A percentile compares a stretch with the other conserved stretches of the same genome.
Conservation (phyloP, 2,329 filamentous ascomycete genomes). For the Fusarium sp. region DNA sequence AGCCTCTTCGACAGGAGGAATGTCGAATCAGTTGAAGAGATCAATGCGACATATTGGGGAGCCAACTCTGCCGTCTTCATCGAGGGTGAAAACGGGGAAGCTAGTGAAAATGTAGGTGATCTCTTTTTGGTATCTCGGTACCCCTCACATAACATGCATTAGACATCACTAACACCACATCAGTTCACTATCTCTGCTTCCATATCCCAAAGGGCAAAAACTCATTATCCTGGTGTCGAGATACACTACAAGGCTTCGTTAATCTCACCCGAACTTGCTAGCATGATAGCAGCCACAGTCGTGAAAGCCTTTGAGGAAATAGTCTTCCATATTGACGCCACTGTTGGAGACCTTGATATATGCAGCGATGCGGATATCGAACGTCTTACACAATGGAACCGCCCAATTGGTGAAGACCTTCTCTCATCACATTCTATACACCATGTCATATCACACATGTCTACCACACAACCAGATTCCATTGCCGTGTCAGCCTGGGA, state of each 20-base stretch:
- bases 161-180: neutral
- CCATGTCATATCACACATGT: neutral
- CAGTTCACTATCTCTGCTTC: neutral
- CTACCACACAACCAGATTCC: neutral
- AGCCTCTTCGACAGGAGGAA: neutral
- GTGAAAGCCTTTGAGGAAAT: neutral
- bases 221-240: neutral
- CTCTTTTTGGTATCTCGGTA: no score
- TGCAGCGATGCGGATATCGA: slow-evolving; percentile 7
- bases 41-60: neutral
- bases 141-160: no score
- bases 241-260: neutral
- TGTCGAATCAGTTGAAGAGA: neutral
- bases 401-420: fast-evolving
- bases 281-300: slow-evolving; percentile 3
- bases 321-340: neutral
- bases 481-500: slow-evolving; percentile 12
- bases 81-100: neutral
- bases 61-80: neutral
- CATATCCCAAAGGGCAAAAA: neutral
- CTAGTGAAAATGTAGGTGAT: neutral
- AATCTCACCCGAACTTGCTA: neutral
- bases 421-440: neutral
- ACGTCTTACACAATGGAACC: slow-evolving; percentile 6
- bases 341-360: neutral